Evolutionary conservation across 306 rosid genomes (phyloP).

Genomic region (Cucurbita moschata): DNA sequence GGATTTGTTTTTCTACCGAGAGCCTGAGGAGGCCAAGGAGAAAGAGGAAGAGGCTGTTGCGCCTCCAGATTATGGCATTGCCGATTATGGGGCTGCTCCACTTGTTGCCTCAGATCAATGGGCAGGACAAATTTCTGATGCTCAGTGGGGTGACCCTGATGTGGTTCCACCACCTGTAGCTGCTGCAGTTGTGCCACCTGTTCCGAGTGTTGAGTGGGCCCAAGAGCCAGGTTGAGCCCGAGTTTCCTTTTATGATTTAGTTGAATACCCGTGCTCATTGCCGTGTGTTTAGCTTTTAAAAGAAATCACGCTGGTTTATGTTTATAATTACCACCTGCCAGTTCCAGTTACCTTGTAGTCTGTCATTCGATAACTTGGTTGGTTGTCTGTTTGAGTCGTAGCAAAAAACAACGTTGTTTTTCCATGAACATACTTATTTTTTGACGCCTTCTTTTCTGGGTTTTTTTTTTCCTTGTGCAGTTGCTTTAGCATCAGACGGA

Average conservation of each 20-base stretch:
- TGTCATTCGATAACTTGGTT: not conserved
- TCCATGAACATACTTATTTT: not conserved
- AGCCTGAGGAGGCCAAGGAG: slow-evolving; percentile 71
- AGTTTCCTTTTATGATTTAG: not conserved
- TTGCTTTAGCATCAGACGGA: slow-evolving; percentile 8
- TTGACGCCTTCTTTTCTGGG: not conserved
- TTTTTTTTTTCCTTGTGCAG: not conserved
- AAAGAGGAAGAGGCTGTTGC: slow-evolving; percentile 51
- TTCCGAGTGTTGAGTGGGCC: slow-evolving; percentile 19
- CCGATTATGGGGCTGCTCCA: slow-evolving; percentile 30
- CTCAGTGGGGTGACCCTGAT: slow-evolving; percentile 23
- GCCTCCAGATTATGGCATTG: slow-evolving; percentile 36
- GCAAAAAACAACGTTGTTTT: not conserved
- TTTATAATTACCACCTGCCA: not conserved
- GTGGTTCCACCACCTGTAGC: not conserved
- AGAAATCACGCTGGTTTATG: not conserved
- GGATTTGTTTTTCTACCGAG: slow-evolving; percentile 77
- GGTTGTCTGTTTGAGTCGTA: not conserved
- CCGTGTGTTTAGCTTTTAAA: not conserved
- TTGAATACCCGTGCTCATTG: not conserved
- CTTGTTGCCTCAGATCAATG: slow-evolving; percentile 22
- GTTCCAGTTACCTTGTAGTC: not conserved
- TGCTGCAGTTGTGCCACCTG: slow-evolving; percentile 6
- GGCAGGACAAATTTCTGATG: slow-evolving; percentile 21
- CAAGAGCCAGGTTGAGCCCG: slow-evolving; percentile 15